Evolutionary conservation across 148 eudicot genomes (phyloP).

Genomic region (Vaccinium myrtillus): DNA sequence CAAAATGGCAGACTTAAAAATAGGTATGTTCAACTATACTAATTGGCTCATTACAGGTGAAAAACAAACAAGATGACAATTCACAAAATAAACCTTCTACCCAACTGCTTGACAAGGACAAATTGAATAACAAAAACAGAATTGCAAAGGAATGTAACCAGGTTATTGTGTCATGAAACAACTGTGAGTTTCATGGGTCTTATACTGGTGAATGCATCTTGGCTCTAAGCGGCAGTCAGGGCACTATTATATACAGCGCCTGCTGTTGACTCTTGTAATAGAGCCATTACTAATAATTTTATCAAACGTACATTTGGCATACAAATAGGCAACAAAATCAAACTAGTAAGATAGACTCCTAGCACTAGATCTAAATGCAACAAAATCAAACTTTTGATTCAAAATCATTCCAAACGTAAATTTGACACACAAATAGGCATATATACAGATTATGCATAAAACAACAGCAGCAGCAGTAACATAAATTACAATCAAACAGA

Average conservation of each 20-base stretch:
- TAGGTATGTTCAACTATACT: neutral
- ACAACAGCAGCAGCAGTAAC: neutral
- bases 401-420: neutral
- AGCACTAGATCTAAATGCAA: neutral
- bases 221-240: constrained; percentile 58
- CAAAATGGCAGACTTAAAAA: neutral
- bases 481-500: neutral
- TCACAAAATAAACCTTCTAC: neutral
- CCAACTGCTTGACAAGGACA: neutral
- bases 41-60: neutral
- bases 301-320: neutral
- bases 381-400: neutral
- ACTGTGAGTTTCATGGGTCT: constrained; percentile 36
- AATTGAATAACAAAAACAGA: neutral
- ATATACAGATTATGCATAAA: neutral
- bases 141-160: constrained; percentile 25
- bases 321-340: no score
- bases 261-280: constrained; percentile 42
- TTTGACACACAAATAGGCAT: neutral
- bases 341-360: neutral
- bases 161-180: constrained; percentile 39
- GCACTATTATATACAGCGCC: constrained; percentile 29
- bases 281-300: constrained; percentile 24
- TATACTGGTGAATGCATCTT: constrained; percentile 28
- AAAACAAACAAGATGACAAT: neutral